Evolutionary conservation across 441 rosid genomes (phyloP), one percentile per base, ranked within the genome.

Genomic region (Erysimum cheiri): DNA sequence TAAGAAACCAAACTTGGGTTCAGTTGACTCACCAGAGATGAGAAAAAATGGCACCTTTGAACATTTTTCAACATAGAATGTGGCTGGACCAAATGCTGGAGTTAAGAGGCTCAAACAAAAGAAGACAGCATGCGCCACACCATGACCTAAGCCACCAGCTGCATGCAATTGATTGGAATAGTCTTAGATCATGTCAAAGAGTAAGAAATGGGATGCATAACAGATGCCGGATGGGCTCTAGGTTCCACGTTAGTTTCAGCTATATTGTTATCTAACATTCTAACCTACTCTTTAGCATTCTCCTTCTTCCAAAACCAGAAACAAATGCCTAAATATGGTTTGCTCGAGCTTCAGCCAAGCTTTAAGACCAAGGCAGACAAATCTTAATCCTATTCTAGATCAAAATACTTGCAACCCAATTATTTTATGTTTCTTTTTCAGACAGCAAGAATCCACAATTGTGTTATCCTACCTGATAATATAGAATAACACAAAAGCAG

Each of bases 71-170:
- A 83, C 81, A 60, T 84, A 90, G 80, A 75, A 87, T 39, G 99
- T 92, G 14, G 99, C 99, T 40, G 99, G 97, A 71, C 99, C 99
- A 86, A 95, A 95, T 56, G 99, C 85, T n/a, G 97, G 97, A 3
- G 96, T 90, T 72, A 94, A 84, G 77, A 95, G 89, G 79, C 99
- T 90, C 65, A 95, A 79, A 72, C 98, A 95, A 71, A 95, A 95
- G 81, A 92, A 92, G 76, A 95, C 98, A 39, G 96, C 98, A 79
- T 95, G 98, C 32, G 99, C 99, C 66, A 90, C 87, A 65, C 97
- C 99, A 68, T 92, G 99, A 78, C 98, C 99, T 83, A 90, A 83
- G 75, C 99, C 98, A 67, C 98, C 98, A 89, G 99, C 99, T 95
- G 94, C 86, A 87, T 26, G 61, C 44, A 79, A 69, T 79, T 69